phyloP scores from a whole-genome alignment of 2,329 filamentous ascomycete species.

The Colletotrichum tofieldiae region DNA sequence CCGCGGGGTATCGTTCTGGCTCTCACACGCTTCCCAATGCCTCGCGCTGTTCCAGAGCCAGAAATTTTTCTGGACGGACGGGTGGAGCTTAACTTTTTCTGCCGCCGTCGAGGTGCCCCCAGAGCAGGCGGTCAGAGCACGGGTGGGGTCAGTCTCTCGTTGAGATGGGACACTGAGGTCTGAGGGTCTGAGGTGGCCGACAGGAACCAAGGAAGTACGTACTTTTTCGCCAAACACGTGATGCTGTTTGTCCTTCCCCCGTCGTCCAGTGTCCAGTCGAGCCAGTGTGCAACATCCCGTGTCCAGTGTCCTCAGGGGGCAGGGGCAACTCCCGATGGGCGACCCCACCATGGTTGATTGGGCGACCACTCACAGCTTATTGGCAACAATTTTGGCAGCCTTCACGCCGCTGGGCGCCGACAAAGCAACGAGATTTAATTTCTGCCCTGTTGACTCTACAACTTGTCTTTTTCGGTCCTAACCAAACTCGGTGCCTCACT shows the following conservation, averaged over 20 bases:
- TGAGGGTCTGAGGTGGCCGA: background rate
- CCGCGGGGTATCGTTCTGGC: conserved; percentile 36
- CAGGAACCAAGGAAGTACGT: background rate
- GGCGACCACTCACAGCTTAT: conserved; percentile 50
- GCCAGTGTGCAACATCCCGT: background rate
- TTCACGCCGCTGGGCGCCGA: conserved; percentile 43
- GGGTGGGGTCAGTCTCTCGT: background rate
- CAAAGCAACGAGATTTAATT: conserved; percentile 47
- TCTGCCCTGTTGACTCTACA: conserved; percentile 42
- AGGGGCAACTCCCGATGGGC: conserved; percentile 19
- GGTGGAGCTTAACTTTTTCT: conserved; percentile 42
- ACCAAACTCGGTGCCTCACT: conserved; percentile 28
- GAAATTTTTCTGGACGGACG: conserved; percentile 42
- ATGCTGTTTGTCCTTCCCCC: background rate
- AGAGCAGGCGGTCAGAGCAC: background rate
- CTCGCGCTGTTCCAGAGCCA: conserved; percentile 32
- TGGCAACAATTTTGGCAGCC: conserved; percentile 45
- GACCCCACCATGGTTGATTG: conserved; percentile 58
- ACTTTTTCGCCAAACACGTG: background rate
- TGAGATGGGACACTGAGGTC: background rate
- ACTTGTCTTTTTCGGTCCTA: conserved; percentile 32
- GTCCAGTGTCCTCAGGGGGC: background rate
- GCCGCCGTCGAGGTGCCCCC: conserved; percentile 19
- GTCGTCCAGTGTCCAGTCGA: background rate
- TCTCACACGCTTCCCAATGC: conserved; percentile 19